These are phyloP conservation scores for Chlamydomonas reinhardtii DNA, from an alignment of 163 green algal genomes.

Conservation along the genomic window DNA sequence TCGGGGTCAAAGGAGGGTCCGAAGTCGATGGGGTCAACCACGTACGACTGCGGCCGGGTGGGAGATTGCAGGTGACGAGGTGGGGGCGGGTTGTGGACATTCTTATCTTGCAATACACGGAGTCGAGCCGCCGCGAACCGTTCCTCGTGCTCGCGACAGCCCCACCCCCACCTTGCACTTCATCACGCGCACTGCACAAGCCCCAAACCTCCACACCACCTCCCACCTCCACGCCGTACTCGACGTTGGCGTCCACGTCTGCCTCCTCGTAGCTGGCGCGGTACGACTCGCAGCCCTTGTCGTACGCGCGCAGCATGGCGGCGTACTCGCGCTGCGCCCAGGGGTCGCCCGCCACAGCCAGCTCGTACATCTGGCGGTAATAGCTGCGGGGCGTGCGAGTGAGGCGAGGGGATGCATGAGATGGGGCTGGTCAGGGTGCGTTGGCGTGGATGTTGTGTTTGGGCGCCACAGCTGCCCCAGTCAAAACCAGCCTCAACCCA, in stretches of 20 bases:
- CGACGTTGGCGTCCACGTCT: slow-evolving; percentile 49
- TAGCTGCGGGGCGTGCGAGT: slow-evolving; percentile 3
- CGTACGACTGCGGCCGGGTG: slow-evolving; percentile 48
- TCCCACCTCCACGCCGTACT: slow-evolving; percentile 58
- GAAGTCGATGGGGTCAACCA: slow-evolving; percentile 68
- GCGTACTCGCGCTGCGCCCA: slow-evolving; percentile 71
- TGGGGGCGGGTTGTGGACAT: too few species aligned
- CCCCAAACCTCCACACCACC: not conserved
- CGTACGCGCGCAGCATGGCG: slow-evolving; percentile 55
- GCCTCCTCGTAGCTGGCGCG: slow-evolving; percentile 52
- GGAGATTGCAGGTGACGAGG: not conserved
- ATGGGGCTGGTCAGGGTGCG: too few species aligned
- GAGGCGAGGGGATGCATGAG: not conserved
- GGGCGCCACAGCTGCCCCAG: too few species aligned
- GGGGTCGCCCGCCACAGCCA: slow-evolving; percentile 58
- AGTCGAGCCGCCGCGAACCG: too few species aligned
- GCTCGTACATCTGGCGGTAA: slow-evolving; percentile 59
- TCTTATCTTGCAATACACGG: too few species aligned
- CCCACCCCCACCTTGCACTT: too few species aligned
- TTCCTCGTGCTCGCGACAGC: too few species aligned
- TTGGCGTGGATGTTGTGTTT: too few species aligned
- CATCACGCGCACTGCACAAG: too few species aligned
- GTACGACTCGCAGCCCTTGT: slow-evolving; percentile 34
- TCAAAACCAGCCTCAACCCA: too few species aligned
- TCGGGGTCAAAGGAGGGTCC: slow-evolving; percentile 69